Conservation (phyloP, 768 basidiomycete genomes). For the Cyclocybe aegerita region DNA sequence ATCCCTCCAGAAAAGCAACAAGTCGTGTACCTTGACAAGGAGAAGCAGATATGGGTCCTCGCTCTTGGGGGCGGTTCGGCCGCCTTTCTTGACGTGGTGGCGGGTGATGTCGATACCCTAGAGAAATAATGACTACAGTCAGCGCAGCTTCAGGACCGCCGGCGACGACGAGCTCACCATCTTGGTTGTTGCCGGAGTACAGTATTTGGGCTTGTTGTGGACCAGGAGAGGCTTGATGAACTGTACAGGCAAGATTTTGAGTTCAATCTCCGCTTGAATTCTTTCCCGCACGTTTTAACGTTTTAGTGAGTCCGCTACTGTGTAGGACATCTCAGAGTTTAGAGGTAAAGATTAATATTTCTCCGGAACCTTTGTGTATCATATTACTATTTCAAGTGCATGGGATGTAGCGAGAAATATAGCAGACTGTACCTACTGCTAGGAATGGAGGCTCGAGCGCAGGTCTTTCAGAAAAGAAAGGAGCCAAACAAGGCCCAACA, state of each 20-base stretch:
- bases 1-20: neutral
- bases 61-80: slow-evolving; percentile 92
- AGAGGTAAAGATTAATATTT: neutral
- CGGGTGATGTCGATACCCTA: slow-evolving; percentile 94
- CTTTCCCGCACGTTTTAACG: slow-evolving; percentile 1
- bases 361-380: too few relatives aligned
- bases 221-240: slow-evolving; percentile 51
- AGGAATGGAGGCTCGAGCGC: slow-evolving; percentile 9
- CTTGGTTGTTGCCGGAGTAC: slow-evolving; percentile 63
- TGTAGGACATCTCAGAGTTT: neutral
- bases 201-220: slow-evolving; percentile 48
- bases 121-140: neutral
- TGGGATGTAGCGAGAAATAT: too few relatives aligned
- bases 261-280: slow-evolving; percentile 44
- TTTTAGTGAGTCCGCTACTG: neutral
- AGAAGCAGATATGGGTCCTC: slow-evolving; percentile 99
- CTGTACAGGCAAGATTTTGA: slow-evolving; percentile 55
- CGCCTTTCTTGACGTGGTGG: slow-evolving; percentile 99
- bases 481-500: slow-evolving; percentile 45
- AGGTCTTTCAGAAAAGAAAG: slow-evolving; percentile 16
- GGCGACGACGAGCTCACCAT: slow-evolving; percentile 71
- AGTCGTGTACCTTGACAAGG: slow-evolving; percentile 81
- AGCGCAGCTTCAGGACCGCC: slow-evolving; percentile 23
- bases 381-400: too few relatives aligned
- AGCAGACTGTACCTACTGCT: too few relatives aligned